Evolutionary conservation across 352 stramenopile genomes (phyloP).

Genomic region (Phytophthora brassicae): DNA sequence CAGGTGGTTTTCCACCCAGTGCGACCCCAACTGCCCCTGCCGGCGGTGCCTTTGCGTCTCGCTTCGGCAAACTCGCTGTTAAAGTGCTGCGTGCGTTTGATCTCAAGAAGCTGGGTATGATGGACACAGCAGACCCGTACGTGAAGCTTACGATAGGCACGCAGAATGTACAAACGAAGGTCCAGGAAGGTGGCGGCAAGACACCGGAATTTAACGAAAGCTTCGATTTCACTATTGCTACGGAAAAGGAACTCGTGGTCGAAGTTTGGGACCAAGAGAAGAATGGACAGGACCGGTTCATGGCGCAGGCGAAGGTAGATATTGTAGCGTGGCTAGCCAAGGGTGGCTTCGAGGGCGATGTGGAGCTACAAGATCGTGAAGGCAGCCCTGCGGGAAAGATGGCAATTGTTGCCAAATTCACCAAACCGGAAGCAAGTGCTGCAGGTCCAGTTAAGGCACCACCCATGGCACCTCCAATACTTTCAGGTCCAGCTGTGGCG

Average conservation of each 20-base stretch:
- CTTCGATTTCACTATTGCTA: constrained; percentile 95
- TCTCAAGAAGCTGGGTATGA: constrained; percentile 92
- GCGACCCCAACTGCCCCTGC: constrained; percentile 34
- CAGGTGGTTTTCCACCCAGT: constrained; percentile 20
- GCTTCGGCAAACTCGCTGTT: constrained; percentile 91
- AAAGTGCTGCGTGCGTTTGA: constrained; percentile 91
- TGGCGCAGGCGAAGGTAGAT: constrained; percentile 88
- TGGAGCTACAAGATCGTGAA: constrained; percentile 87
- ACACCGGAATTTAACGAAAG: constrained; percentile 94
- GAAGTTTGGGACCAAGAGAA: constrained; percentile 92
- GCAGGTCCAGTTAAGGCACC: constrained; percentile 47
- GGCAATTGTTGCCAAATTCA: constrained; percentile 86
- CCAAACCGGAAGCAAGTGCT: constrained; percentile 51
- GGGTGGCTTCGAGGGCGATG: constrained; percentile 91
- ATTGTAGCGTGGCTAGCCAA: constrained; percentile 94
- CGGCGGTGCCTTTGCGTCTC: constrained; percentile 58
- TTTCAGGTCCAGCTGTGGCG: constrained; percentile 64
- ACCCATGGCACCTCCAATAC: constrained; percentile 57
- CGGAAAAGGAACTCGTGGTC: constrained; percentile 93
- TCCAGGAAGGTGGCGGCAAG: constrained; percentile 91
- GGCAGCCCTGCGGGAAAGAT: constrained; percentile 83
- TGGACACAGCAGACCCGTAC: constrained; percentile 94
- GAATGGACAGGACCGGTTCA: constrained; percentile 90
- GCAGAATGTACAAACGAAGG: constrained; percentile 75
- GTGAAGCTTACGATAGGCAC: constrained; percentile 91